These are phyloP conservation scores for Eucalyptus victrix DNA, from an alignment of 345 rosid genomes.

Conservation along the genomic window DNA sequence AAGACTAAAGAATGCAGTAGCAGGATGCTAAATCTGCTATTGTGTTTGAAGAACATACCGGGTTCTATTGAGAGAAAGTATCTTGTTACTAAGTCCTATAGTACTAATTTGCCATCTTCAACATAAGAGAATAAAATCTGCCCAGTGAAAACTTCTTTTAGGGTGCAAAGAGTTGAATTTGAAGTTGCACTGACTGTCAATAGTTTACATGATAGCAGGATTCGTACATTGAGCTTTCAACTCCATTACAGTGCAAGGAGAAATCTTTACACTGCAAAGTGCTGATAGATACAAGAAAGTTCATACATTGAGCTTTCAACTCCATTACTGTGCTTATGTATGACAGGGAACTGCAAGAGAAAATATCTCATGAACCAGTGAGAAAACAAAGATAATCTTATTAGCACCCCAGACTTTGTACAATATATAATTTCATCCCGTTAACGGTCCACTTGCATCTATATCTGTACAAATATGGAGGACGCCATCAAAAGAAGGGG, in stretches of 20 bases:
- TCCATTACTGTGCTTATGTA: not conserved
- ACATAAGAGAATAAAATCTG: not conserved
- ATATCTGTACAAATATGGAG: not conserved
- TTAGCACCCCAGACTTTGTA: not conserved
- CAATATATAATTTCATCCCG: not conserved
- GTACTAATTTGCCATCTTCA: not conserved
- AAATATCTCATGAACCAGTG: not conserved
- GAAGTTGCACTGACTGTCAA: not conserved
- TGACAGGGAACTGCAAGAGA: not conserved
- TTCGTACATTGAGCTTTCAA: not conserved
- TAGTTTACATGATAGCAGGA: not conserved
- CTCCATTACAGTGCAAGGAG: not conserved
- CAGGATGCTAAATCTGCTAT: not conserved
- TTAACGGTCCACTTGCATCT: not conserved
- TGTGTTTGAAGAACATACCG: not conserved
- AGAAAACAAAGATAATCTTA: not conserved
- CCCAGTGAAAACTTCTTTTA: not conserved
- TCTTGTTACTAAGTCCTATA: not conserved
- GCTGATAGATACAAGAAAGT: not conserved
- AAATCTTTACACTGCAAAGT: not conserved
- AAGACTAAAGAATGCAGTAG: not conserved
- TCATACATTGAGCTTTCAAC: not conserved
- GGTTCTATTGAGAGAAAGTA: not conserved
- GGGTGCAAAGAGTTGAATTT: not conserved
- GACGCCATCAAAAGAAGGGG: not conserved